phyloP scores from a whole-genome alignment of 768 basidiomycete species.

The Boletus sp. region DNA sequence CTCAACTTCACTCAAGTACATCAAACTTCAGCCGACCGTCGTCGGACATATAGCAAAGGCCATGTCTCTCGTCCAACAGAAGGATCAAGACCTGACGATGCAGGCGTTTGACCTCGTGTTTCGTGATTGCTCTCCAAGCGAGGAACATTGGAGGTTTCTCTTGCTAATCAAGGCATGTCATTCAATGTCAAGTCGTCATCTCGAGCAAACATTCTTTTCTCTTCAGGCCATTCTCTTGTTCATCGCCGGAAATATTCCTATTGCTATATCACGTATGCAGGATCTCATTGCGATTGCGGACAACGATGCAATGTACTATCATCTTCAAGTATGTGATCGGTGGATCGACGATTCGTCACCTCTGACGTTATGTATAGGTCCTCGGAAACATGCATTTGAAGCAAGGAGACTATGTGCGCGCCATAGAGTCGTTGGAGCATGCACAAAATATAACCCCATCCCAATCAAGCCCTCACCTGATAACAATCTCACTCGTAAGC shows the following conservation, averaged over 20 bases:
- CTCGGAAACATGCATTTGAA: not conserved
- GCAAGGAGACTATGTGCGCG: not conserved
- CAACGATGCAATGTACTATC: not conserved
- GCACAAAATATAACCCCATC: no score
- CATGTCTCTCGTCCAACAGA: not conserved
- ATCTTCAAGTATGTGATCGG: not conserved
- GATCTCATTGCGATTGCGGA: not conserved
- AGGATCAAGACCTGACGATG: not conserved
- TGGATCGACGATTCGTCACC: not conserved
- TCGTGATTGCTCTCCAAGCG: not conserved
- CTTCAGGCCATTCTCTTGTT: not conserved
- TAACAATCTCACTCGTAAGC: no score
- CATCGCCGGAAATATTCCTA: not conserved
- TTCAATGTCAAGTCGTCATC: not conserved
- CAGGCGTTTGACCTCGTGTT: not conserved
- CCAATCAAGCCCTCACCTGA: no score
- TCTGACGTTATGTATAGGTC: not conserved
- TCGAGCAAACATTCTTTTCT: not conserved
- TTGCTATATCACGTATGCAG: not conserved
- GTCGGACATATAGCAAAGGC: not conserved
- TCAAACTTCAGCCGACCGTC: not conserved
- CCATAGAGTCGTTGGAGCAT: not conserved
- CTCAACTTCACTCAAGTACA: not conserved
- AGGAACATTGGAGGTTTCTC: not conserved
- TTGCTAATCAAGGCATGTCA: not conserved